A percentile compares a stretch with the other conserved stretches of the same genome.
Evolutionary conservation across 1,139 yeast genomes (phyloP).

Genomic region (Geotrichum candidum): DNA sequence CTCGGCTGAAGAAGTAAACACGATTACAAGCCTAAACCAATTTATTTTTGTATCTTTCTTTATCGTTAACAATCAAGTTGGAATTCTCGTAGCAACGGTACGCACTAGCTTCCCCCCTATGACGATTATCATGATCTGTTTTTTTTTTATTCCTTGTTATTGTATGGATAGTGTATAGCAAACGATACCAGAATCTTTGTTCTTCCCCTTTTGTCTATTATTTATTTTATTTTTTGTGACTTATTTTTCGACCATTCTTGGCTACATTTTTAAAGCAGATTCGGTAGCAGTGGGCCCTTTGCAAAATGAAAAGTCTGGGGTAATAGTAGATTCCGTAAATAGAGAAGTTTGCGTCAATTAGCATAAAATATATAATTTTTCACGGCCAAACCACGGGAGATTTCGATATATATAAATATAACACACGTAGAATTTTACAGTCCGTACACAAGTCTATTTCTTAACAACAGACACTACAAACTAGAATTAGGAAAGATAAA

Average conservation of each 20-base stretch:
- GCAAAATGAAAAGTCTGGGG: neutral
- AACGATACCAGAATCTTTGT: no score
- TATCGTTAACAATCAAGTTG: neutral
- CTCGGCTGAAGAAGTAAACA: neutral
- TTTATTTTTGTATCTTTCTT: neutral
- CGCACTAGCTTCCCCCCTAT: neutral
- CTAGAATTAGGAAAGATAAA: no score
- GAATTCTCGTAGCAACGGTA: neutral
- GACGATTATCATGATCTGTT: neutral
- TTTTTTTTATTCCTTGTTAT: neutral
- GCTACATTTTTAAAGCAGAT: no score
- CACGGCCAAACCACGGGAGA: neutral
- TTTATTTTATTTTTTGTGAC: no score
- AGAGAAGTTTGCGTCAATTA: neutral
- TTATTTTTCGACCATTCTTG: no score
- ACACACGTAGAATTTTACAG: no score
- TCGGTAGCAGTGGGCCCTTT: neutral
- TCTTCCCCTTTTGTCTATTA: neutral
- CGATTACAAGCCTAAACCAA: neutral
- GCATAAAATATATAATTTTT: neutral
- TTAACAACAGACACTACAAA: no score
- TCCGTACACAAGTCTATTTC: no score
- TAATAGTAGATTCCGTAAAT: neutral
- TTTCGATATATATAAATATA: no score
- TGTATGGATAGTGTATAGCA: neutral